These are phyloP conservation scores for Perkinsela sp. DNA, from an alignment of 208 protist species.

Conservation along the genomic window DNA sequence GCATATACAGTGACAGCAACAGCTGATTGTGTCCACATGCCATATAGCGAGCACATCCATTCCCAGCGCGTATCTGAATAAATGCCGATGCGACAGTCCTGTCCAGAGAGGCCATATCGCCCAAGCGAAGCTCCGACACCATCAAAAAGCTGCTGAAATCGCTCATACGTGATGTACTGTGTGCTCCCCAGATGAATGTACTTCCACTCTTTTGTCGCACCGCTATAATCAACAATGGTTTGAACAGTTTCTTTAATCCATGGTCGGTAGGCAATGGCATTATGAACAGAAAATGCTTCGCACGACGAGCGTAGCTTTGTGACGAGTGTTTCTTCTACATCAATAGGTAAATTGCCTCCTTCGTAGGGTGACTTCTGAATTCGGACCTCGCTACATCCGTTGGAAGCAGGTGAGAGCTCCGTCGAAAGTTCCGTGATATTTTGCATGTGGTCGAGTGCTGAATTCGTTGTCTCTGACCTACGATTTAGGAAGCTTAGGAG, in stretches of 20 bases:
- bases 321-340: background rate
- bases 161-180: conserved; percentile 9
- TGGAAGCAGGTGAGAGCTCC: too few species aligned
- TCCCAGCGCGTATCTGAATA: conserved; percentile 50
- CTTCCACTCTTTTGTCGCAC: conserved; percentile 12
- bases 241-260: conserved; percentile 8
- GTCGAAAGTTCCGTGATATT: too few species aligned
- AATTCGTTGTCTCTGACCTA: too few species aligned
- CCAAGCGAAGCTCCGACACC: conserved; percentile 19
- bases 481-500: too few species aligned
- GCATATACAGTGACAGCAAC: conserved; percentile 40
- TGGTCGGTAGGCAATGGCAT: conserved; percentile 14
- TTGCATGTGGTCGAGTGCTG: too few species aligned
- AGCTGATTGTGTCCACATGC: conserved; percentile 22
- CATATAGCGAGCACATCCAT: conserved; percentile 36
- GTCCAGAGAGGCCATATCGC: conserved; percentile 11
- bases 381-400: too few species aligned
- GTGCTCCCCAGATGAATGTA: conserved; percentile 16
- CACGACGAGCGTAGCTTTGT: background rate
- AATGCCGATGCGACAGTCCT: conserved; percentile 17
- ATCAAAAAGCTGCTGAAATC: conserved; percentile 12
- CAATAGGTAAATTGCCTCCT: too few species aligned
- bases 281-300: background rate
- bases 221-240: conserved; percentile 6
- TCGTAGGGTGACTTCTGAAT: too few species aligned